Base-by-base conservation (phyloP, 2,329 filamentous ascomycete genomes). In the Fusarium nanum region DNA sequence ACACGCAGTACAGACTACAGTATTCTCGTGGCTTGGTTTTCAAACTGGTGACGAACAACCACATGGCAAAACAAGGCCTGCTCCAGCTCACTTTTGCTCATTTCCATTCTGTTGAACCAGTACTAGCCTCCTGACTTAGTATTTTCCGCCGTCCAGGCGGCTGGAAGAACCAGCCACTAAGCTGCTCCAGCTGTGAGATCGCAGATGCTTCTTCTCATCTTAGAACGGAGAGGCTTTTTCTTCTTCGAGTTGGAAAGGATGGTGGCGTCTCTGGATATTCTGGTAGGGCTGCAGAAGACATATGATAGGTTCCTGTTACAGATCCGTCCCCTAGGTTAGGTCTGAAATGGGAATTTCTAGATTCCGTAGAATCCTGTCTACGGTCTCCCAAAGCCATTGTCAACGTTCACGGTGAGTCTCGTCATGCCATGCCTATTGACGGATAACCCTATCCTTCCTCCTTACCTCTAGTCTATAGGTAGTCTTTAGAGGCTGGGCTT, bases 401-500 rank as follows among this genome's bases (percentile, higher is more conserved):
- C 62, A 47, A 56, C 23, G 28, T 46, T 23, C 14, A 66, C 23
- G 18, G 37, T 52, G 49, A 66, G 27, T n/a, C 45, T 47, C 55
- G 57, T 23, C 56, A 41, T 34, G n/a, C 13, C 14, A 60, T 28
- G 44, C 27, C 18, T 41, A 20, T 52, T 42, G 37, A 52, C 32
- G 32, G 32, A 27, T 20, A 52, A 41, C 18, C 25, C 49, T 44
- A 23, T 44, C 25, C 49, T 44, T 16, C 22, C 40, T 34, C 57
- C 32, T 27, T 56, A 30, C 47, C 44, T 48, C 28, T 28, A 48
- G 41, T 25, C 28, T 30, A 12, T 30, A 30, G 28, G 28, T 28
- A 28, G 28, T 30, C 41, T 50, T 42, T 50, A 65, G 59, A 68
- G 64, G 53, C 64, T 65, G 65, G 65, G 53, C 65, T 65, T 47